phyloP scores from a whole-genome alignment of 1,284 basidiomycete genomes.

The Hypsizygus ulmarius region DNA sequence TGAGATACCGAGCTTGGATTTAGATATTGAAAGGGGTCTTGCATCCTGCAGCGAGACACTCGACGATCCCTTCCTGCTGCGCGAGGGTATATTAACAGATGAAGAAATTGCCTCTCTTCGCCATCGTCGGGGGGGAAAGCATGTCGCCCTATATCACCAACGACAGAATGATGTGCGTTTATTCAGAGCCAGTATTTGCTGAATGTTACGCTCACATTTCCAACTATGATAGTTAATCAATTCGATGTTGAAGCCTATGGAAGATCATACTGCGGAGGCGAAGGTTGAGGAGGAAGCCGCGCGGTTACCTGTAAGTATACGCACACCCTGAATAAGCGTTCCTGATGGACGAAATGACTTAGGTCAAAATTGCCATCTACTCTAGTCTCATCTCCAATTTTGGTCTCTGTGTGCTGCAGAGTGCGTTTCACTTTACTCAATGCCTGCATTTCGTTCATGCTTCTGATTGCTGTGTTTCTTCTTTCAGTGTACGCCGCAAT shows the following conservation, averaged over 20 bases:
- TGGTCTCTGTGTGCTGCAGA: slow-evolving; percentile 62
- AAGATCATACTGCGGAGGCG: slow-evolving; percentile 78
- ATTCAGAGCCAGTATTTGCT: slow-evolving; percentile 9
- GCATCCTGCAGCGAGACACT: slow-evolving; percentile 26
- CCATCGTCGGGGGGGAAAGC: slow-evolving; percentile 57
- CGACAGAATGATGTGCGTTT: slow-evolving; percentile 76
- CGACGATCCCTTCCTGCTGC: slow-evolving; percentile 62
- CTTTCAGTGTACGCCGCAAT: slow-evolving; percentile 82
- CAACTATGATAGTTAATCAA: slow-evolving; percentile 64
- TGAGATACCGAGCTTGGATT: slow-evolving; percentile 27
- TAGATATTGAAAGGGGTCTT: slow-evolving; percentile 47
- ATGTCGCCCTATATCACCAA: slow-evolving; percentile 70
- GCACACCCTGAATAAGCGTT: not conserved
- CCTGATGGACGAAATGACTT: slow-evolving; percentile 17
- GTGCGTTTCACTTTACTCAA: slow-evolving; percentile 38
- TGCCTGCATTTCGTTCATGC: not conserved
- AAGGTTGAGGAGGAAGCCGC: slow-evolving; percentile 59
- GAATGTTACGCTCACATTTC: slow-evolving; percentile 10
- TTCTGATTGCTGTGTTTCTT: slow-evolving; percentile 3
- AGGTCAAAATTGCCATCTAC: slow-evolving; percentile 89
- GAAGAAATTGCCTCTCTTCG: slow-evolving; percentile 61
- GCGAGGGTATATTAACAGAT: slow-evolving; percentile 54
- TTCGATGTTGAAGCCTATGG: slow-evolving; percentile 85
- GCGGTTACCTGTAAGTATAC: slow-evolving; percentile 58
- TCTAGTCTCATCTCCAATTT: slow-evolving; percentile 81